These are phyloP conservation scores for Dinochytrium kinnereticum DNA, from an alignment of 371 early-diverging fungal genomes.

Conservation along the genomic window DNA sequence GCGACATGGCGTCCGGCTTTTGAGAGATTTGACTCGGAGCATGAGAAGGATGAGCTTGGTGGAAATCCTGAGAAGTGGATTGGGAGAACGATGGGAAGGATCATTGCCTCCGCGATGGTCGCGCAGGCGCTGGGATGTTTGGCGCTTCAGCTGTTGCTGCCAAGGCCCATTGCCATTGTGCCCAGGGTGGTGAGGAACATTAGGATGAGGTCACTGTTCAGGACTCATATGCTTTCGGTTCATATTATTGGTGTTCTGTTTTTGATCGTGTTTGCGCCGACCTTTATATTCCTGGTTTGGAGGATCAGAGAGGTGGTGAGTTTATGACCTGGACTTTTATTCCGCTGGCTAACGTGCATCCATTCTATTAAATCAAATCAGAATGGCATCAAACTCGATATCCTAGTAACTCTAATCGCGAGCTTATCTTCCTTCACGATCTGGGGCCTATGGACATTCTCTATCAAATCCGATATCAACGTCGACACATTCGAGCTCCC, in stretches of 20 bases:
- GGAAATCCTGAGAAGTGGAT: neutral
- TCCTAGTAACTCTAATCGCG: neutral
- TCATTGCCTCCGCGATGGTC: neutral
- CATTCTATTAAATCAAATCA: neutral
- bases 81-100: neutral
- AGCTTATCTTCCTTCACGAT: neutral
- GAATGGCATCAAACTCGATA: conserved; percentile 6
- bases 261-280: neutral
- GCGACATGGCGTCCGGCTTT: neutral
- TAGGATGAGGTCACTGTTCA: neutral
- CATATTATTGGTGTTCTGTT: neutral
- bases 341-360: neutral
- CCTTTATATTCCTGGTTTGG: neutral
- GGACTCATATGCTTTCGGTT: neutral
- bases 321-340: neutral
- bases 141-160: neutral
- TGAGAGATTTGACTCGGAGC: neutral
- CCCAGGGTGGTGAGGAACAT: neutral
- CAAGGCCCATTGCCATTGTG: neutral
- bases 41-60: neutral
- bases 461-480: neutral
- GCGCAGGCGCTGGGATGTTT: neutral
- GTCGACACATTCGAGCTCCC: too few relatives aligned
- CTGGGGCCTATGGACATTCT: neutral
- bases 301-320: neutral